These are phyloP conservation scores for Penicillium pancosmium DNA, from an alignment of 495 filamentous ascomycete species.

Conservation along the genomic window DNA sequence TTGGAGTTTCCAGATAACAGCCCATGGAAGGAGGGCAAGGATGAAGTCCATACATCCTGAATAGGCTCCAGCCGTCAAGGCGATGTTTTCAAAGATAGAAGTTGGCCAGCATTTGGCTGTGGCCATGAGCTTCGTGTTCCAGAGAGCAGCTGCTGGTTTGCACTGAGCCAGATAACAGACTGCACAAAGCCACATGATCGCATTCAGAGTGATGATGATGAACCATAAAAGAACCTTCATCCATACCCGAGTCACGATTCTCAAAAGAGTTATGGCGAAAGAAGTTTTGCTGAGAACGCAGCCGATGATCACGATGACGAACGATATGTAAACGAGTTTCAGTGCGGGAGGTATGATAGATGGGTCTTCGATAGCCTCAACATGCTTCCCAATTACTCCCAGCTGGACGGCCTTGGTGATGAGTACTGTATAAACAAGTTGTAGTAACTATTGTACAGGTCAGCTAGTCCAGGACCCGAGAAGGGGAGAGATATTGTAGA, in stretches of 20 bases:
- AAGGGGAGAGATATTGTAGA: neutral
- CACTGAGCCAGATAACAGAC: constrained; percentile 30
- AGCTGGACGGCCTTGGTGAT: constrained; percentile 13
- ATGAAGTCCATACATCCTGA: constrained; percentile 32
- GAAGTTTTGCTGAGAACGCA: constrained; percentile 30
- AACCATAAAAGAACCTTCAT: constrained; percentile 28
- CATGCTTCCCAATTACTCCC: constrained; percentile 19
- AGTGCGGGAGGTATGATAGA: constrained; percentile 9
- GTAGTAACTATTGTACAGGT: constrained; percentile 6
- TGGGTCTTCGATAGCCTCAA: constrained; percentile 8
- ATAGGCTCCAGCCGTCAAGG: constrained; percentile 28
- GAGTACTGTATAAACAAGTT: constrained; percentile 12
- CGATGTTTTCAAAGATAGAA: constrained; percentile 22
- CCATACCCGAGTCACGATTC: constrained; percentile 26
- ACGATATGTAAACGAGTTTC: constrained; percentile 23
- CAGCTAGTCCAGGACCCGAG: neutral
- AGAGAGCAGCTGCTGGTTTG: constrained; percentile 21
- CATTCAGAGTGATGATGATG: constrained; percentile 30
- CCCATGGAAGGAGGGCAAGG: constrained; percentile 30
- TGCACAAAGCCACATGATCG: constrained; percentile 24
- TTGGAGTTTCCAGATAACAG: constrained; percentile 28
- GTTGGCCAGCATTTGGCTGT: constrained; percentile 28
- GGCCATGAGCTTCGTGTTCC: constrained; percentile 18
- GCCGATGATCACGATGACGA: constrained; percentile 23
- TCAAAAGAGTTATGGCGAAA: constrained; percentile 28